Evolutionary conservation across 1,284 basidiomycete genomes (phyloP).

Genomic region (Veloporphyrellus conicus): DNA sequence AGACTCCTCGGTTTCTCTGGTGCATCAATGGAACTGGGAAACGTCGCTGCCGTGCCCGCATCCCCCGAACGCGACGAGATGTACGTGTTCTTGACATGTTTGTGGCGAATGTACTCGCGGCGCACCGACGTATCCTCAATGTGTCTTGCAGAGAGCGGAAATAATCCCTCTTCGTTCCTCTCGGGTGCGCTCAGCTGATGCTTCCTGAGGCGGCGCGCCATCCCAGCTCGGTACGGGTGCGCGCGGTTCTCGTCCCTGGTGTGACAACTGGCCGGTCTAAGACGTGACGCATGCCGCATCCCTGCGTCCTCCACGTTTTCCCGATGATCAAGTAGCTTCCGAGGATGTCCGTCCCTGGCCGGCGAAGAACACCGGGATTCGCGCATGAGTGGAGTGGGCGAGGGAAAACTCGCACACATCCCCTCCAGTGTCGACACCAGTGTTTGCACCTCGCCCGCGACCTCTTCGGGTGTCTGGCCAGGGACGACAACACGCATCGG

Average conservation of each 20-base stretch:
- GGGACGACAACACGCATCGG: constrained; percentile 39
- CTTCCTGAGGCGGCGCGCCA: constrained; percentile 12
- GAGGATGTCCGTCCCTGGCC: neutral
- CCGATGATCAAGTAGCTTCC: constrained; percentile 1
- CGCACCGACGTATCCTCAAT: constrained; percentile 28
- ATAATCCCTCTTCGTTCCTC: constrained; percentile 21
- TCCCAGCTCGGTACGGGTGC: neutral
- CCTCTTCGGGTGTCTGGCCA: constrained; percentile 30
- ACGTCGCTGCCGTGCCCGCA: constrained; percentile 12
- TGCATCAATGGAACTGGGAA: constrained; percentile 24
- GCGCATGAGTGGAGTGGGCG: neutral
- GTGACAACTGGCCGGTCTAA: neutral
- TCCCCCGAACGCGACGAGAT: constrained; percentile 25
- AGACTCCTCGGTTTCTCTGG: constrained; percentile 19
- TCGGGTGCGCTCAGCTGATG: constrained; percentile 5
- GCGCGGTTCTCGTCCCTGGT: constrained; percentile 17
- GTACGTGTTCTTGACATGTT: constrained; percentile 27
- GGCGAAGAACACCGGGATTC: constrained; percentile 2
- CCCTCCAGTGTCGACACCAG: constrained; percentile 21
- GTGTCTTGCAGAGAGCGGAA: constrained; percentile 18
- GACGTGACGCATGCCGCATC: neutral
- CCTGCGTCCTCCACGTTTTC: neutral
- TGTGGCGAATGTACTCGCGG: constrained; percentile 29
- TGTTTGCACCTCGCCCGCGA: constrained; percentile 25
- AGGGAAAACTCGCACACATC: too few relatives aligned